These are phyloP conservation scores for Lactifluus piperatus DNA, from an alignment of 768 basidiomycete genomes.

Conservation along the genomic window DNA sequence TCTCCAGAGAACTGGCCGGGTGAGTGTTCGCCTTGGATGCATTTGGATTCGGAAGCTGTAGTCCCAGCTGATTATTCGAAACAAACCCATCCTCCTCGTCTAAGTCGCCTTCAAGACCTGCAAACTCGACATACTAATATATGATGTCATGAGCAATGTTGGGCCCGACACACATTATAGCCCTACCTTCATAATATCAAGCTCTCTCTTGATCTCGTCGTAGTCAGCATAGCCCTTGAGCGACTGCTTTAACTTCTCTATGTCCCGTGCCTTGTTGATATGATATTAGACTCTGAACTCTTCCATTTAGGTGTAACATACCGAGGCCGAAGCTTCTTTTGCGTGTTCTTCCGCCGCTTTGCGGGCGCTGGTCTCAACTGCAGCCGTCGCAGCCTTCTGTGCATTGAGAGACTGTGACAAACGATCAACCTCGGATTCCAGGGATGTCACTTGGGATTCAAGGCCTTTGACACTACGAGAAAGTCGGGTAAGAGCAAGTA, in stretches of 20 bases:
- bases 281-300: neutral
- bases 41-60: slow-evolving; percentile 83
- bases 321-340: slow-evolving; percentile 52
- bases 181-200: slow-evolving; percentile 95
- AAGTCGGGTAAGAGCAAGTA: neutral
- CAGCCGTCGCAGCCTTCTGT: slow-evolving; percentile 43
- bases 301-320: slow-evolving; percentile 15
- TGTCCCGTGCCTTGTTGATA: slow-evolving; percentile 44
- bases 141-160: neutral
- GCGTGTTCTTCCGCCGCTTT: slow-evolving; percentile 53
- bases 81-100: slow-evolving; percentile 41
- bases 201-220: slow-evolving; percentile 95
- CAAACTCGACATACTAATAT: slow-evolving; percentile 88
- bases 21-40: slow-evolving; percentile 72
- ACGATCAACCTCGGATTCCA: slow-evolving; percentile 69
- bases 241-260: slow-evolving; percentile 57
- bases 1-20: slow-evolving; percentile 78
- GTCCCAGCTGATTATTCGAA: slow-evolving; percentile 34
- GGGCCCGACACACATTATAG: neutral
- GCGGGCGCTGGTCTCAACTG: slow-evolving; percentile 38
- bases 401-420: slow-evolving; percentile 57
- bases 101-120: slow-evolving; percentile 72
- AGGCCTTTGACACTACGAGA: slow-evolving; percentile 54
- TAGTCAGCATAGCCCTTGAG: slow-evolving; percentile 77
- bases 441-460: slow-evolving; percentile 61